Percentiles rank a stretch among this genome's conserved stretches.
phyloP scores from a whole-genome alignment of 2,329 filamentous ascomycete species.

The Xylaria sp. region DNA sequence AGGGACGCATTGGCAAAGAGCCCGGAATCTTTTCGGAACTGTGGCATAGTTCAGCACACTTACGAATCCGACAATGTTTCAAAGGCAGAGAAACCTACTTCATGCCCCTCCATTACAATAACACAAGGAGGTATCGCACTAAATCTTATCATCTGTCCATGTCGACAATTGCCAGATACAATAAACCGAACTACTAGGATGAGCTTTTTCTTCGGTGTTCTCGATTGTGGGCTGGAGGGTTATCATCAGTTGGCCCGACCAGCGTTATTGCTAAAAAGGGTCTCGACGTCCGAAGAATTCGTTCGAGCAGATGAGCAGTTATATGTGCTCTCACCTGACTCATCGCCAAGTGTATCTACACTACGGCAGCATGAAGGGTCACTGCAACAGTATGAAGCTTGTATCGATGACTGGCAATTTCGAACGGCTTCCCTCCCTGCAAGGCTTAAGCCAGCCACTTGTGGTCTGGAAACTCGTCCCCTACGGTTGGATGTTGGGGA shows the following conservation, averaged over 20 bases:
- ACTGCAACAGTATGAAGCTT: background rate
- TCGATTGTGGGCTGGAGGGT: background rate
- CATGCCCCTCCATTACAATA: background rate
- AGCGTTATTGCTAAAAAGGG: background rate
- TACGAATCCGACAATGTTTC: background rate
- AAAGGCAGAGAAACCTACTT: background rate
- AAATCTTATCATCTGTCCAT: background rate
- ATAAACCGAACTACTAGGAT: background rate
- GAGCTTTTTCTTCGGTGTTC: background rate
- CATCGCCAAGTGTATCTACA: background rate
- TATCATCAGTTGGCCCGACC: background rate
- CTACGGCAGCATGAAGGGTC: background rate
- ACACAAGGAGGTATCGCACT: background rate
- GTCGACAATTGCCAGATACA: background rate
- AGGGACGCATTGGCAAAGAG: background rate
- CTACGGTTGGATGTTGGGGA: background rate
- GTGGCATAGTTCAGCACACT: background rate
- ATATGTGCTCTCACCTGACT: background rate
- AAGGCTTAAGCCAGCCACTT: background rate
- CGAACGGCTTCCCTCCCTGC: background rate
- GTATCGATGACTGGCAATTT: background rate
- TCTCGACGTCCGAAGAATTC: background rate
- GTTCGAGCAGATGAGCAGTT: background rate
- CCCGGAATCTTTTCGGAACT: background rate
- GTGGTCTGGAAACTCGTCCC: background rate